Evolutionary conservation across 208 protist genomes (phyloP).

Genomic region (Acanthamoeba castellanii): DNA sequence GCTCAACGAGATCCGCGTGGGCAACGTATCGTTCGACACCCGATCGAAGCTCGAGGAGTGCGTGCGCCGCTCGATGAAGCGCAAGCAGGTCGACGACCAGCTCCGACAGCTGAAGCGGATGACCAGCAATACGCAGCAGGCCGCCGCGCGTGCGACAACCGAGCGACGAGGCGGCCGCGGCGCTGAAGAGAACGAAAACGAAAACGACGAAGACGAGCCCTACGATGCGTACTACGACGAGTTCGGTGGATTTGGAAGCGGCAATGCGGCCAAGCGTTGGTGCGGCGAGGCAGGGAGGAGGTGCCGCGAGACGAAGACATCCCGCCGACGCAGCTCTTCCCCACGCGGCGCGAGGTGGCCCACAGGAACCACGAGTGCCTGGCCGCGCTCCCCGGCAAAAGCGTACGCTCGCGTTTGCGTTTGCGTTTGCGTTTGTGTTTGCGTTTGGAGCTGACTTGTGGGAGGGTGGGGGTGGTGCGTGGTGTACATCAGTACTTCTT

Average conservation of each 20-base stretch:
- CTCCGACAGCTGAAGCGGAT: no score
- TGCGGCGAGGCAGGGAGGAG: neutral
- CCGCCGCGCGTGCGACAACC: neutral
- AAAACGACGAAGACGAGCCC: conserved; percentile 5
- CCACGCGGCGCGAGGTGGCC: conserved; percentile 23
- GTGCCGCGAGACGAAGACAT: neutral
- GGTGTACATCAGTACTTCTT: conserved; percentile 16
- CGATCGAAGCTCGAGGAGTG: neutral
- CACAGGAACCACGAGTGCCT: conserved; percentile 46
- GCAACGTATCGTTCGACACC: neutral
- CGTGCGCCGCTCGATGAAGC: neutral
- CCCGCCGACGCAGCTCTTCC: conserved; percentile 31
- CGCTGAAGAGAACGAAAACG: neutral
- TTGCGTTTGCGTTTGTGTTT: neutral
- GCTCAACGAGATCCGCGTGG: conserved; percentile 64
- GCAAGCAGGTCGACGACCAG: neutral
- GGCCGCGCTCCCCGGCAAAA: conserved; percentile 18
- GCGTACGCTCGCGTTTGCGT: neutral
- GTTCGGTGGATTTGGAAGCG: neutral
- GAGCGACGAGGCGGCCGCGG: no score
- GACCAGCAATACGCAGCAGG: neutral
- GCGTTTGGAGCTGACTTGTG: neutral
- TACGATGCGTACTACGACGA: neutral
- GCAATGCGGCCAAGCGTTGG: neutral
- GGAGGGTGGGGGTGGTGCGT: no score